Base-by-base conservation (phyloP, 2,329 filamentous ascomycete genomes). In the Botrytis galanthina region DNA sequence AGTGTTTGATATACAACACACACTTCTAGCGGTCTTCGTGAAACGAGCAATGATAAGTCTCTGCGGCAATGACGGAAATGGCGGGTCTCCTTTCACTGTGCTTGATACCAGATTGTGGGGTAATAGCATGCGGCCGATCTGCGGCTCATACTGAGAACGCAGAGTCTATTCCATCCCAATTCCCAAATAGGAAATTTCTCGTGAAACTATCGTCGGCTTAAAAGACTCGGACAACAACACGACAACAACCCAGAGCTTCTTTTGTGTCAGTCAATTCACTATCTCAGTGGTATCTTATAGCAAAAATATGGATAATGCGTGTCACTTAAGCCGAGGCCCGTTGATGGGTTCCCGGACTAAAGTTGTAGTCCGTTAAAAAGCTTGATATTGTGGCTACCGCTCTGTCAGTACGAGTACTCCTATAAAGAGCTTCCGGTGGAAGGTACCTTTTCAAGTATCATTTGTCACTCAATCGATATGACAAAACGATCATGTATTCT, bases 401-500 rank as follows among this genome's bases (percentile, higher is more conserved):
- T 57, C 14, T 57, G n/a, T 57, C 10, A 57, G 51, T 57, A 32
- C 29, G n/a, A 29, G 51, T 8, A 29, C n/a, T 63, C 12, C 37
- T 63, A 63, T 63, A 44, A 63, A 63, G 26, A 44, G 61, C 18
- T 44, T 44, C 61, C 10, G 14, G 3, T 62, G 32, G 26, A 29
- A n/a, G 6, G 12, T 63, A 29, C 61, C 14, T 39, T 32, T 12
- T 63, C 16, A 32, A n/a, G 37, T 20, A 29, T 63, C 26, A 22
- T n/a, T 12, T 44, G 37, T 29, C 26, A 29, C 42, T 14, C 22
- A 35, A 26, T 67, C 9, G 12, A 67, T 51, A 26, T 29, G 18
- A 35, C 14, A 18, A 67, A 44, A 67, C 18, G 42, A 51, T 22
- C 10, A 67, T 67, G 63, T 70, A 70, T 59, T 70, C 67, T n/a